Conservation (phyloP, 106 monocot species). For the Apostasia ramifera region DNA sequence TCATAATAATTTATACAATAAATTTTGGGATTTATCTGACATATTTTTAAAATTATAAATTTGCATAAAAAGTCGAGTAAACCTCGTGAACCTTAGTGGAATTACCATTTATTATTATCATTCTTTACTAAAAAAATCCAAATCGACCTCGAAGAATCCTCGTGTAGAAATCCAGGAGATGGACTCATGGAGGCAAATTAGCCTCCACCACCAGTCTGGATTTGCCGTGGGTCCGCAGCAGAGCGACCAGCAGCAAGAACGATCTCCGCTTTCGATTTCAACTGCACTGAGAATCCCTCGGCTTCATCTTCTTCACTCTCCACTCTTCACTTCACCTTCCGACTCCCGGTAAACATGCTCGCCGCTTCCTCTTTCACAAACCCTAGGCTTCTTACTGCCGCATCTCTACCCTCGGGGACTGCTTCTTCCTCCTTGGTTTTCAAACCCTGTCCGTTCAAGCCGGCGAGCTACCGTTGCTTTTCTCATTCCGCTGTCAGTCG, state of each 20-base stretch:
- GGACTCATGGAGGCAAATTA: not conserved
- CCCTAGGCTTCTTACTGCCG: conserved; percentile 10
- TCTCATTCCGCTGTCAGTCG: conserved; percentile 4
- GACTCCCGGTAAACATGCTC: conserved; percentile 13
- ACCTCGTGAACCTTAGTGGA: too few relatives aligned
- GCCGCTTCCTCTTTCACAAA: conserved; percentile 27
- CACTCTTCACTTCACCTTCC: too few relatives aligned
- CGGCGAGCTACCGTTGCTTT: not conserved
- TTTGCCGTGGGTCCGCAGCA: not conserved
- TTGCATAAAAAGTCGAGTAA: too few relatives aligned
- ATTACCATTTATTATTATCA: too few relatives aligned
- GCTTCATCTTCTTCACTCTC: not conserved
- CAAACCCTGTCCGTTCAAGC: conserved; percentile 6
- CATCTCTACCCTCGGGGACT: conserved; percentile 9
- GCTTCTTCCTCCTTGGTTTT: conserved; percentile 15
- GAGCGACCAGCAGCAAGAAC: not conserved
- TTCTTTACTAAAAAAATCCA: too few relatives aligned
- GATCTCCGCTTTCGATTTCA: not conserved
- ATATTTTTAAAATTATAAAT: too few relatives aligned
- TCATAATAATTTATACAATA: too few relatives aligned
- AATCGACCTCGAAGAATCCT: too few relatives aligned
- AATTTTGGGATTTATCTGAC: too few relatives aligned
- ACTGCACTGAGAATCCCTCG: not conserved
- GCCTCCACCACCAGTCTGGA: not conserved
- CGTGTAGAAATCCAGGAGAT: too few relatives aligned